phyloP scores from a whole-genome alignment of 2,329 filamentous ascomycete species.

The Colletotrichum limetticola region DNA sequence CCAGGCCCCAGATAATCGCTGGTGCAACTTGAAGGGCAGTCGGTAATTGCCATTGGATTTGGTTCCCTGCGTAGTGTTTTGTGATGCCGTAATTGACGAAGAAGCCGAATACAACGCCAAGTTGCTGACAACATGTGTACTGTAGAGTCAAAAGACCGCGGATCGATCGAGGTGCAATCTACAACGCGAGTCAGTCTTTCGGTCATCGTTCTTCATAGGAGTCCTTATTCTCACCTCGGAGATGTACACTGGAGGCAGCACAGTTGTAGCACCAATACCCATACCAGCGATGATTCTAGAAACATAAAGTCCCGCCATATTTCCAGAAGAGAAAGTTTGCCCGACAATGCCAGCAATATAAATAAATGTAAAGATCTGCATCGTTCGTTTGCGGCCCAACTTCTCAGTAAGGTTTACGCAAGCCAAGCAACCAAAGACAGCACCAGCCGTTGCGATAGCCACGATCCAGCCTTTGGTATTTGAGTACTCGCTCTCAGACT shows the following conservation, averaged over 20 bases:
- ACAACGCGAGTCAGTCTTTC: too few relatives aligned
- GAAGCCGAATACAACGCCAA: slow-evolving; percentile 46
- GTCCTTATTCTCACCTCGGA: slow-evolving; percentile 35
- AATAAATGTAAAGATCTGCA: slow-evolving; percentile 43
- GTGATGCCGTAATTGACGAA: slow-evolving; percentile 50
- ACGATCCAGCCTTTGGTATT: too few relatives aligned
- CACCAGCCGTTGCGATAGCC: too few relatives aligned
- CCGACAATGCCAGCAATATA: slow-evolving; percentile 50
- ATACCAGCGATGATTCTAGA: slow-evolving; percentile 41
- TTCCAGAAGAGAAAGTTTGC: slow-evolving; percentile 43
- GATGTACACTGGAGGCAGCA: slow-evolving; percentile 43
- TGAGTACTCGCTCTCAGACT: too few relatives aligned
- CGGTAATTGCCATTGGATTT: slow-evolving; percentile 43
- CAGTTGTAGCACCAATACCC: slow-evolving; percentile 41
- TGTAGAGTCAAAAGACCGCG: slow-evolving; percentile 45
- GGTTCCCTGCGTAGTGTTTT: slow-evolving; percentile 38
- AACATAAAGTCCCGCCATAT: slow-evolving; percentile 39
- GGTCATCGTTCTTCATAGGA: too few relatives aligned
- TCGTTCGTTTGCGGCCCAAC: slow-evolving; percentile 30
- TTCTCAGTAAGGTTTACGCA: too few relatives aligned
- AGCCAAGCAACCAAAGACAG: too few relatives aligned
- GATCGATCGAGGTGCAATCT: slow-evolving; percentile 43
- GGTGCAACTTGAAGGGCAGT: slow-evolving; percentile 41
- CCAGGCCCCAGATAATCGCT: slow-evolving; percentile 41
- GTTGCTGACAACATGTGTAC: slow-evolving; percentile 47